Evolutionary conservation across 352 stramenopile genomes (phyloP), one percentile per base, ranked within the genome.

Genomic region (Pilasporangium apinafurcum): DNA sequence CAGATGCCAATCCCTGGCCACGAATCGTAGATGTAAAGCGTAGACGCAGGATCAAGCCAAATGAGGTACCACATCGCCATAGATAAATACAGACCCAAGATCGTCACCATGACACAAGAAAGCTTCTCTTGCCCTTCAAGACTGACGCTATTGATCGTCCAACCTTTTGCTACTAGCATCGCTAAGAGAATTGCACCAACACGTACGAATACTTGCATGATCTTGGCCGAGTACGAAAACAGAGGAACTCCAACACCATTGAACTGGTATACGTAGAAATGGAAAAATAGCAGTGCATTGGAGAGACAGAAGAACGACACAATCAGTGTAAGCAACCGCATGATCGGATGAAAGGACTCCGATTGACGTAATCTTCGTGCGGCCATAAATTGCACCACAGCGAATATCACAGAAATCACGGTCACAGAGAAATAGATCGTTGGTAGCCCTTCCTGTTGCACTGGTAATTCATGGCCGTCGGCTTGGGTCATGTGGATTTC

Each of bases 41-140:
- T 91, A 12, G 79, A 88, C 5, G 75, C 70, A 5, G 75, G 75
- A 42, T 88, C 75, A 27, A 88, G 62, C 68, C 71, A 86, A 26
- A 86, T 51, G n/a, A 88, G 50, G 43, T 88, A 91, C 71, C 65
- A 87, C 75, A 86, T 86, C 7, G 79, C 75, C 66, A 88, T 75
- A 9, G 68, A 84, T 37, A 87, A 32, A 47, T 91, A 88, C 4
- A 88, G 60, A 10, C 59, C 73, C 1, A 88, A 56, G 46, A 83
- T 65, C 4, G 56, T 30, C 35, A 83, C 22, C 43, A 90, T 86
- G 24, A 86, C 49, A 27, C 69, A 83, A 27, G 74, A 82, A 22
- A 88, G 68, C 58, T 78, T 66, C 37, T 82, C 68, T 30, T 84
- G 79, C 0, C 73, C 73, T 16, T 86, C 56, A 18, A 88, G 60